Percentiles rank a stretch among this genome's conserved stretches.
phyloP scores from a whole-genome alignment of 768 basidiomycete species.

The Tricholoma furcatifolium region DNA sequence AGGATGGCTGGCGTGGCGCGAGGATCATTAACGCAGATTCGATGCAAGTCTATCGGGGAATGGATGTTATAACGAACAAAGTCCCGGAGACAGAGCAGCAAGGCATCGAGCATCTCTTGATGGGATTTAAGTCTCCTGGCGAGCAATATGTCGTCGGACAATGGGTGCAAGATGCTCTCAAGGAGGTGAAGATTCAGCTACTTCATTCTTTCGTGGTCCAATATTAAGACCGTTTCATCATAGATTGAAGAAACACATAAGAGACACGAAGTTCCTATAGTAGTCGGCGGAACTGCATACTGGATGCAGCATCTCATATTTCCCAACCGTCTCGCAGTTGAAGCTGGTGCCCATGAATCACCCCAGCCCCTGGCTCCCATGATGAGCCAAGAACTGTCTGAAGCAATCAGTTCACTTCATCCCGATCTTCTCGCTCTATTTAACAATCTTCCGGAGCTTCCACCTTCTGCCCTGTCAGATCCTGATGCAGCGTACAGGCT shows the following conservation, averaged over 20 bases:
- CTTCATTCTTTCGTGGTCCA: background rate
- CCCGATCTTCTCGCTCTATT: constrained; percentile 49
- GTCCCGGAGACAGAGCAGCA: constrained; percentile 70
- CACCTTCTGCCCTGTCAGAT: constrained; percentile 54
- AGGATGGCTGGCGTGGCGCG: constrained; percentile 54
- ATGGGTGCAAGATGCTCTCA: constrained; percentile 83
- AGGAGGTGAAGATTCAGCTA: constrained; percentile 46
- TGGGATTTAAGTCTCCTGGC: constrained; percentile 84
- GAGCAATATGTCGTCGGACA: constrained; percentile 86
- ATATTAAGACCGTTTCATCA: background rate
- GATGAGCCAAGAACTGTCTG: constrained; percentile 30
- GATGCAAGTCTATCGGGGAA: constrained; percentile 93
- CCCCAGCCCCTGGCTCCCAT: constrained; percentile 10
- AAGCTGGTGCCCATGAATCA: constrained; percentile 14
- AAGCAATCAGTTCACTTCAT: constrained; percentile 45
- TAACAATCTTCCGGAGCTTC: constrained; percentile 53
- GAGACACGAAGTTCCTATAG: constrained; percentile 70
- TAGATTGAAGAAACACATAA: constrained; percentile 77
- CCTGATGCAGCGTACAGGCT: constrained; percentile 62
- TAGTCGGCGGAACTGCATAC: constrained; percentile 95
- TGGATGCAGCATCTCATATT: constrained; percentile 97
- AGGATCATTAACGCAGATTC: constrained; percentile 94
- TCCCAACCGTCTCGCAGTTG: constrained; percentile 62
- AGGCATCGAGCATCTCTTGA: constrained; percentile 85
- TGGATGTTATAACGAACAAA: constrained; percentile 96